These are phyloP conservation scores for Suillus occidentalis DNA, from an alignment of 768 basidiomycete species.

Conservation along the genomic window DNA sequence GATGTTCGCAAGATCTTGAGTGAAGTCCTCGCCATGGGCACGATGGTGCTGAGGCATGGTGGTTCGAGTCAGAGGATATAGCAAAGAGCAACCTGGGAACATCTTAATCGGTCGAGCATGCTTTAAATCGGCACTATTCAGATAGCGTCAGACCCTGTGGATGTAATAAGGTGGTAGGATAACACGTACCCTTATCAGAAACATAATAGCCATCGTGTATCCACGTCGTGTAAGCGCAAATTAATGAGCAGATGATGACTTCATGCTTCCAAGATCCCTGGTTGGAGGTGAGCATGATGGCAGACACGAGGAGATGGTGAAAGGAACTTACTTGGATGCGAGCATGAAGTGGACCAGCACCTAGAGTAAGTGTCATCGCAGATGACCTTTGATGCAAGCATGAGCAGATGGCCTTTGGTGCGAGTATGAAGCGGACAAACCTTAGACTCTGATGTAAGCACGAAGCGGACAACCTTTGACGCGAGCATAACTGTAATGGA, in stretches of 20 bases:
- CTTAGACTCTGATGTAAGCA: no score
- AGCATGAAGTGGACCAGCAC: no score
- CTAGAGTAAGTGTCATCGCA: no score
- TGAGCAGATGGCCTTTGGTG: no score
- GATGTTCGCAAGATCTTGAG: not conserved
- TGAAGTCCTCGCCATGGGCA: not conserved
- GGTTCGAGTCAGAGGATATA: not conserved
- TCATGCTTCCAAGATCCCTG: not conserved
- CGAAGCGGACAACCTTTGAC: no score
- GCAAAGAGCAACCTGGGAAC: not conserved
- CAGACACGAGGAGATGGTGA: no score
- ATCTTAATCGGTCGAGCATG: not conserved
- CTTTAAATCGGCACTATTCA: not conserved
- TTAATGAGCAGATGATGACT: not conserved
- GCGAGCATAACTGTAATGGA: no score
- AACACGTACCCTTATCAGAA: not conserved
- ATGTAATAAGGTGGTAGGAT: not conserved
- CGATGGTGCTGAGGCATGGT: not conserved
- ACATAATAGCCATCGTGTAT: not conserved
- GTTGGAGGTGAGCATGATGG: no score
- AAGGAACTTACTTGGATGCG: no score
- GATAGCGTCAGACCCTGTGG: not conserved
- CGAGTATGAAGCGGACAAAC: no score
- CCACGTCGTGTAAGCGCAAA: not conserved
- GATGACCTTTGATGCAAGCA: not conserved